Evolutionary conservation across 2,329 filamentous ascomycete species (phyloP).

Genomic region (Trichoderma pleuroti): DNA sequence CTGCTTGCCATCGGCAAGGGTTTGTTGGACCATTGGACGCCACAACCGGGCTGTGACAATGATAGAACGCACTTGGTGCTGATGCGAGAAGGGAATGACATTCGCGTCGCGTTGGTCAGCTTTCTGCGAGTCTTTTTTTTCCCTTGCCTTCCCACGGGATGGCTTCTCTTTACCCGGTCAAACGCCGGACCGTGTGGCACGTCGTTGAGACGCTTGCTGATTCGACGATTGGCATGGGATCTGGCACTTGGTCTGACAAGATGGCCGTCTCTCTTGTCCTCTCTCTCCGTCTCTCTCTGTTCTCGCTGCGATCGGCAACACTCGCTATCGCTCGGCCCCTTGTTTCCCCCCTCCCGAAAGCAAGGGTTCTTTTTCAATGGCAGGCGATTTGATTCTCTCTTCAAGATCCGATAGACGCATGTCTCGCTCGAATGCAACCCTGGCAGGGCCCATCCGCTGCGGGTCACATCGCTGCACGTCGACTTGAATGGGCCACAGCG

Average conservation of each 20-base stretch:
- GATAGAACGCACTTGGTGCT: background rate
- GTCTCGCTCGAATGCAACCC: background rate
- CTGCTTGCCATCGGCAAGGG: conserved; percentile 11
- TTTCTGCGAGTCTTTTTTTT: background rate
- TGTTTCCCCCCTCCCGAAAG: background rate
- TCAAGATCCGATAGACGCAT: conserved; percentile 14
- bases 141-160: background rate
- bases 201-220: background rate
- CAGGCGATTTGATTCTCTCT: background rate
- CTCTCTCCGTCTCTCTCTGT: too few species aligned
- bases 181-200: background rate
- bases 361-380: background rate
- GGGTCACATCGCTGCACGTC: conserved; percentile 1
- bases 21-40: conserved; percentile 9
- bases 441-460: conserved; percentile 1
- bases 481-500: background rate
- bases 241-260: background rate
- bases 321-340: background rate
- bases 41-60: conserved; percentile 1
- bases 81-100: background rate
- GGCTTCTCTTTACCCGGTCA: background rate
- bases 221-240: background rate
- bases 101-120: background rate
- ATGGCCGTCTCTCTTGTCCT: background rate
- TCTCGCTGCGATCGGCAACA: background rate